Evolutionary conservation across 768 basidiomycete genomes (phyloP), one percentile per base, ranked within the genome.

Genomic region (Kwoniella shandongensis): DNA sequence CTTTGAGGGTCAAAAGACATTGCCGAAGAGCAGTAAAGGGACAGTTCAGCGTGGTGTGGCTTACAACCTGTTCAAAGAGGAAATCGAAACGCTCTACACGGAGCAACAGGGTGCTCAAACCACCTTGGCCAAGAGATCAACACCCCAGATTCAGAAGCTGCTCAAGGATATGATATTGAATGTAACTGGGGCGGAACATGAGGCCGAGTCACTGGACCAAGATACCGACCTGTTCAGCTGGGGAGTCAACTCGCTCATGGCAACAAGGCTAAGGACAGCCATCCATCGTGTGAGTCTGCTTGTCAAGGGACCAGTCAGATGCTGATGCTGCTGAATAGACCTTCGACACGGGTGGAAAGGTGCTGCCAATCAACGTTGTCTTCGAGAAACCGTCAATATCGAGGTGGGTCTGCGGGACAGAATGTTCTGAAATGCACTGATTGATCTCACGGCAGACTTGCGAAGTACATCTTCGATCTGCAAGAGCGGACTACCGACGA

Each of bases 1-100:
- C 11, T 40, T 76, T 23, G 49, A 27, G 10, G 25, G 46, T 11
- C 18, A 40, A 1, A 61, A 54, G 12, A 7, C 23, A 0, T 48
- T 77, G 7, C 76, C 76, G 17, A 75, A 71, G 51, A 70, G 72
- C 41, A 74, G 72, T 54, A 77, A 77, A 59, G 76, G 76, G 12
- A 75, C 75, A 2, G 48, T 76, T 5, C 75, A 75, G 51, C 36
- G 74, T n/a, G 74, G 74, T 4, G 44, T 70, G 23, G 76, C 72
- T 1, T 71, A 77, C 44, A 65, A 76, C 3, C 61, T 63, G 3
- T 76, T 65, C 59, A 62, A 48, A n/a, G 29, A 57, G 8, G 70
- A 69, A 52, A 76, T 76, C 49, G 62, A 66, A 3, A 23, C 30
- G 30, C 27, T 73, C 26, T 77, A 74, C 52, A 20, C 22, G 20